Evolutionary conservation across 2,329 filamentous ascomycete species (phyloP).

Genomic region (Ophiocordyceps polyrhachis-furcata): DNA sequence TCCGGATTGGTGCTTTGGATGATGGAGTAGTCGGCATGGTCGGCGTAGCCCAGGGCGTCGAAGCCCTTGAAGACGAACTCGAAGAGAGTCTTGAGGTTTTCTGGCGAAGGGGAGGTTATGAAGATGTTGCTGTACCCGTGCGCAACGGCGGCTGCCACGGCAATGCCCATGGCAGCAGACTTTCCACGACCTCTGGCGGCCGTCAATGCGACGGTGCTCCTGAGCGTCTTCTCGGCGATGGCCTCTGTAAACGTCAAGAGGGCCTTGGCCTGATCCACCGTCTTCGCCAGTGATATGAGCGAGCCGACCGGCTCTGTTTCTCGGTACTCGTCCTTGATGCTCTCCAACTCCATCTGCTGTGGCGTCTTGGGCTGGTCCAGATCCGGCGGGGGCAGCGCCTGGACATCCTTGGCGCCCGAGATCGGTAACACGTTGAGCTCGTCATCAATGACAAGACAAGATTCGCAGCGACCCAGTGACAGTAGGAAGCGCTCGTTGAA

Average conservation of each 20-base stretch:
- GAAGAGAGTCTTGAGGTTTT: conserved; percentile 96
- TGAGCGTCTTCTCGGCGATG: conserved; percentile 86
- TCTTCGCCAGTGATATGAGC: conserved; percentile 68
- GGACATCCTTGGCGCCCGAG: conserved; percentile 82
- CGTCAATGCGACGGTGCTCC: conserved; percentile 83
- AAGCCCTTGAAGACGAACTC: conserved; percentile 98
- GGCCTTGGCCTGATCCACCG: conserved; percentile 89
- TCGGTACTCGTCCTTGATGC: conserved; percentile 70
- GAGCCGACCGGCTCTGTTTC: conserved; percentile 77
- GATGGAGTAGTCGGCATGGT: conserved; percentile 94
- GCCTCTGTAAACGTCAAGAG: conserved; percentile 93
- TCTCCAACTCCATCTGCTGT: conserved; percentile 57
- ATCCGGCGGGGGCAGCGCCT: conserved; percentile 59
- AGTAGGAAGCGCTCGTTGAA: conserved; percentile 98
- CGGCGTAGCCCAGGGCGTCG: conserved; percentile 79
- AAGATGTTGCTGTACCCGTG: conserved; percentile 99
- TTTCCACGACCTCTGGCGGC: conserved; percentile 91
- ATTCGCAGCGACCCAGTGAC: conserved; percentile 85
- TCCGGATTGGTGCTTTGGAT: conserved; percentile 96
- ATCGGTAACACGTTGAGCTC: conserved; percentile 95
- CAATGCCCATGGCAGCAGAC: conserved; percentile 85
- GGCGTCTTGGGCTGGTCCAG: conserved; percentile 54
- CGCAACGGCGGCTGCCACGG: conserved; percentile 82
- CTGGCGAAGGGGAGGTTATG: conserved; percentile 91
- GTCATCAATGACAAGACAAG: conserved; percentile 90